Evolutionary conservation across 2,329 filamentous ascomycete species (phyloP).

Genomic region (Claviceps paspali): DNA sequence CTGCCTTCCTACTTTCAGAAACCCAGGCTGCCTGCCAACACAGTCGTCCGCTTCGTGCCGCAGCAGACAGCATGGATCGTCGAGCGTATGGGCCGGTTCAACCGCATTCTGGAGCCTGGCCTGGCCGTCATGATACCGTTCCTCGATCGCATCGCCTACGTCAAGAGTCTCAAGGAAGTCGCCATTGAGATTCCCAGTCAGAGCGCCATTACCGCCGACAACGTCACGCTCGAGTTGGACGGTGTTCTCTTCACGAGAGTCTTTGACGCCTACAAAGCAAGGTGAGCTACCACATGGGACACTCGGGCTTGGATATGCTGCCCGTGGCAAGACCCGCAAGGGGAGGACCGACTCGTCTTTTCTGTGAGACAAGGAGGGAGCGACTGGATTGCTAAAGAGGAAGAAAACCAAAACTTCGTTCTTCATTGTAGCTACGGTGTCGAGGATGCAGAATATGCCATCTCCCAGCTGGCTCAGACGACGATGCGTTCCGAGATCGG

Average conservation of each 20-base stretch:
- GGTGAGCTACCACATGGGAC: conserved; percentile 33
- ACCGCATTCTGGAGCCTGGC: conserved; percentile 81
- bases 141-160: conserved; percentile 91
- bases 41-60: conserved; percentile 90
- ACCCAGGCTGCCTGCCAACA: conserved; percentile 71
- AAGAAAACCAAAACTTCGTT: too few relatives aligned
- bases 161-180: conserved; percentile 91
- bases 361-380: too few relatives aligned
- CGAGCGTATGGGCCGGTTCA: conserved; percentile 97
- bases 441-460: conserved; percentile 96
- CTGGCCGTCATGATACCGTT: conserved; percentile 80
- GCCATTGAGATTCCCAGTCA: conserved; percentile 96
- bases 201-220: conserved; percentile 95
- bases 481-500: conserved; percentile 99
- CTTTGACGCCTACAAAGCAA: conserved; percentile 96
- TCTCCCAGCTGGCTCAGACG: conserved; percentile 92
- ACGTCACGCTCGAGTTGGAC: conserved; percentile 91
- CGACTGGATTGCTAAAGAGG: too few relatives aligned
- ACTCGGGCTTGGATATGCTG: too few relatives aligned
- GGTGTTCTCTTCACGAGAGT: conserved; percentile 91
- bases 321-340: too few relatives aligned
- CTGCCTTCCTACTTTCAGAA: conserved; percentile 68
- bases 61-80: conserved; percentile 99
- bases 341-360: too few relatives aligned
- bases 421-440: conserved; percentile 63